These are phyloP conservation scores for Vitis hybrid DNA, from an alignment of 177 flowering plant genomes.

Conservation along the genomic window DNA sequence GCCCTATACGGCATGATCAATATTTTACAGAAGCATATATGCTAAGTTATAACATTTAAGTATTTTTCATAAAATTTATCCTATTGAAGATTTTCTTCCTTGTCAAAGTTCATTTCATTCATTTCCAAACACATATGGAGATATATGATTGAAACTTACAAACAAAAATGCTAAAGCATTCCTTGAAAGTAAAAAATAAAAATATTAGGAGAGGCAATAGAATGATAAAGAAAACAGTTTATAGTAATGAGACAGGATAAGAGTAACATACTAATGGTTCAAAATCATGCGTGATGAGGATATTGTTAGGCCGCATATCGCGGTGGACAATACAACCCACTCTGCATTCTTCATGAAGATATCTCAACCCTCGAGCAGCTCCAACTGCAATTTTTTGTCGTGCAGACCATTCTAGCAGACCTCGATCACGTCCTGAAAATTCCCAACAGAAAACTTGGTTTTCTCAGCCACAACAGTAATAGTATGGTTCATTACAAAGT, in stretches of 20 bases:
- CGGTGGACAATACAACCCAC: constrained; percentile 97
- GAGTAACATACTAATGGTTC: constrained; percentile 69
- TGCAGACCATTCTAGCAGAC: constrained; percentile 74
- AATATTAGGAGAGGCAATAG: not conserved
- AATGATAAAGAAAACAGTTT: not conserved
- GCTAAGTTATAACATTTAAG: not conserved
- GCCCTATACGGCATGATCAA: not conserved
- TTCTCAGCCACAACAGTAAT: not conserved
- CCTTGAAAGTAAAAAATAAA: not conserved
- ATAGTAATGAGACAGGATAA: not conserved
- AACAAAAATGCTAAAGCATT: not conserved
- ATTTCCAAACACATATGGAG: not conserved
- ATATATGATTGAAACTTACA: not conserved
- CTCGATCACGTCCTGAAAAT: constrained; percentile 46
- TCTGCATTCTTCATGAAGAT: constrained; percentile 96
- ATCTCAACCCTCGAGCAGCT: constrained; percentile 94
- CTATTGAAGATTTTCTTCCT: not conserved
- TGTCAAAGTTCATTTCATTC: not conserved
- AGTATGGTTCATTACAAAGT: too few species aligned
- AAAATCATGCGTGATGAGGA: constrained; percentile 93
- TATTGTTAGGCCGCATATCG: constrained; percentile 97
- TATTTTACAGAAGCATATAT: not conserved
- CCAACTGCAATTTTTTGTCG: constrained; percentile 91
- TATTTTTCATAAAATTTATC: not conserved
- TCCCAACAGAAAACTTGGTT: not conserved